phyloP scores from a whole-genome alignment of 1,284 basidiomycete genomes.

The Pseudozyma pruni region DNA sequence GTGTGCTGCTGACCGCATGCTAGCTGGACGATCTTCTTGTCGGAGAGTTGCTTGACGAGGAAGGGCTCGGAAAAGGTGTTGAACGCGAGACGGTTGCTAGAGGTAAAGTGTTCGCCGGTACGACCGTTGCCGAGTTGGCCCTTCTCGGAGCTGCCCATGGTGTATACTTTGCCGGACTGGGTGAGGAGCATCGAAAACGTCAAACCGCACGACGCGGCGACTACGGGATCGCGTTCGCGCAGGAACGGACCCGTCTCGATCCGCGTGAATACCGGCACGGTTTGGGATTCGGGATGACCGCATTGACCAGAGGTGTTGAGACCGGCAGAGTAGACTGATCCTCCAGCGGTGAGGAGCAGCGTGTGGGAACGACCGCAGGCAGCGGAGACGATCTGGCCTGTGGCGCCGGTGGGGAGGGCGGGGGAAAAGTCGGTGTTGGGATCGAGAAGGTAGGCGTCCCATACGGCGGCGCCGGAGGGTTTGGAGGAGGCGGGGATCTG shows the following conservation, averaged over 20 bases:
- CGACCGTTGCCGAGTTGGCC: slow-evolving; percentile 91
- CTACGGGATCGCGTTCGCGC: slow-evolving; percentile 74
- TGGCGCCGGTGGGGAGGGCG: slow-evolving; percentile 73
- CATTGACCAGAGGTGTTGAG: slow-evolving; percentile 88
- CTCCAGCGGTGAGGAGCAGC: slow-evolving; percentile 82
- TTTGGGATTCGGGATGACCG: slow-evolving; percentile 74
- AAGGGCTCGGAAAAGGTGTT: slow-evolving; percentile 77
- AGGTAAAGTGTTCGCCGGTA: slow-evolving; percentile 86
- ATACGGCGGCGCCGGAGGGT: slow-evolving; percentile 73
- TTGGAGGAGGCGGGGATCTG: slow-evolving; percentile 64
- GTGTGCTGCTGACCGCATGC: slow-evolving; percentile 87
- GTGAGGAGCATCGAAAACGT: slow-evolving; percentile 86
- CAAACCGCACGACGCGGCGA: slow-evolving; percentile 81
- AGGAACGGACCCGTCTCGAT: slow-evolving; percentile 71
- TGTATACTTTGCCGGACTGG: slow-evolving; percentile 81
- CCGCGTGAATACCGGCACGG: slow-evolving; percentile 79
- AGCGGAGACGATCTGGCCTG: slow-evolving; percentile 79
- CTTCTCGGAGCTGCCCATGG: slow-evolving; percentile 89
- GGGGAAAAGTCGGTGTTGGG: slow-evolving; percentile 56
- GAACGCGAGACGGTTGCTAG: slow-evolving; percentile 82
- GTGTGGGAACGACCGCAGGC: slow-evolving; percentile 85
- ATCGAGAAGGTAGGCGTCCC: slow-evolving; percentile 72
- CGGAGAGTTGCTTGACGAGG: slow-evolving; percentile 76
- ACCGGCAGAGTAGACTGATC: slow-evolving; percentile 84
- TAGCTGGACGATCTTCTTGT: slow-evolving; percentile 81